Evolutionary conservation across 192 early-diverging fungal genomes (phyloP).

Genomic region (Coemansia sp.): DNA sequence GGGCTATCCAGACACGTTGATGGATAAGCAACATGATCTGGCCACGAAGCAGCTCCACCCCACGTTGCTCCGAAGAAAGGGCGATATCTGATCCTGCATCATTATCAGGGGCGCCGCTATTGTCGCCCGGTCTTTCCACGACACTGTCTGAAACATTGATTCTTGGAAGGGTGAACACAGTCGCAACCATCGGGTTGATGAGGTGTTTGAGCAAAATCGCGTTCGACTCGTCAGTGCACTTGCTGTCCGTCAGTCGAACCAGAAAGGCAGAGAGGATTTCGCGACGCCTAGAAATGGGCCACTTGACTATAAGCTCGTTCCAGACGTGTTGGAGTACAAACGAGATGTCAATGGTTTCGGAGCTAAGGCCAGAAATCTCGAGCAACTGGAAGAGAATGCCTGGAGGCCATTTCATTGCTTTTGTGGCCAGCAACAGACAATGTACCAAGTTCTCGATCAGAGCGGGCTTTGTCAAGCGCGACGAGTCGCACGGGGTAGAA

Average conservation of each 20-base stretch:
- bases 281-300: conserved; percentile 64
- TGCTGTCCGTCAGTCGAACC: conserved; percentile 63
- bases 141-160: conserved; percentile 22
- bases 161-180: conserved; percentile 61
- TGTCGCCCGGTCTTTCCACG: not conserved
- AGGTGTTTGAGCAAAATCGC: conserved; percentile 74
- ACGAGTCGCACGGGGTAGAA: conserved; percentile 14
- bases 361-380: conserved; percentile 41
- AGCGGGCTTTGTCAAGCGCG: conserved; percentile 27
- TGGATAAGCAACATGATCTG: conserved; percentile 33
- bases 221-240: conserved; percentile 63
- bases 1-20: conserved; percentile 48
- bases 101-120: not conserved
- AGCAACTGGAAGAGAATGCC: conserved; percentile 44
- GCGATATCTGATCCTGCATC: conserved; percentile 45
- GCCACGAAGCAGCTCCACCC: conserved; percentile 35
- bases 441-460: conserved; percentile 37
- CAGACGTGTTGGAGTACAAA: conserved; percentile 45
- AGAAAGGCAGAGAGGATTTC: conserved; percentile 61
- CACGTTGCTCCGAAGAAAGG: conserved; percentile 31
- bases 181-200: conserved; percentile 75
- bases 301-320: conserved; percentile 57
- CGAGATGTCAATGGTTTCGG: conserved; percentile 32
- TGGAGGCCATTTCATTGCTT: conserved; percentile 31
- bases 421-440: conserved; percentile 37